A percentile compares a stretch with the other conserved stretches of the same genome.
Evolutionary conservation across 176 grass and related monocot genomes (phyloP).

Genomic region (Guadua angustifolia): DNA sequence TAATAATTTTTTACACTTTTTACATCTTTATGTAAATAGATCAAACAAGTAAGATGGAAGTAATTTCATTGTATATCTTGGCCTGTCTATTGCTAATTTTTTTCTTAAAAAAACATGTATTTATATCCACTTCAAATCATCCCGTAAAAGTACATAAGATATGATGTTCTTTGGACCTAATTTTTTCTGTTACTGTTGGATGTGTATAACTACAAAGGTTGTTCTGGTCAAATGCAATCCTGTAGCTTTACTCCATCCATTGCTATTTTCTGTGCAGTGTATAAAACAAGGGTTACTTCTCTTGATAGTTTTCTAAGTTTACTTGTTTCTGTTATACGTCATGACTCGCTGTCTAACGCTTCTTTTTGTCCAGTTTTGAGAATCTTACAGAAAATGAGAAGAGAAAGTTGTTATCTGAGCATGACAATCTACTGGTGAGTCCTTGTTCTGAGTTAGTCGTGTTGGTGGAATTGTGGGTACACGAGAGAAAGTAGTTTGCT

Average conservation of each 20-base stretch:
- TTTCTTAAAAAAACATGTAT: background rate
- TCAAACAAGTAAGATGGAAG: background rate
- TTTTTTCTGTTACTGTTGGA: background rate
- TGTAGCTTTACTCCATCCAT: background rate
- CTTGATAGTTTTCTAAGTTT: conserved; percentile 31
- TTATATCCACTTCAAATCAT: background rate
- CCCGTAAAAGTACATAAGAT: background rate
- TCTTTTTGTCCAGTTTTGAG: conserved; percentile 67
- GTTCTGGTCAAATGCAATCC: background rate
- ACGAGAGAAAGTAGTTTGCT: background rate
- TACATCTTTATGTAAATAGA: background rate
- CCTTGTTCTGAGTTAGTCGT: conserved; percentile 24
- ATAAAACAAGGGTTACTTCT: conserved; percentile 12
- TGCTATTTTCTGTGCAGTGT: background rate
- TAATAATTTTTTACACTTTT: background rate
- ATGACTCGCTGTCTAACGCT: conserved; percentile 4
- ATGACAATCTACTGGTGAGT: conserved; percentile 59
- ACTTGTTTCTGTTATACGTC: background rate
- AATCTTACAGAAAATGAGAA: conserved; percentile 51
- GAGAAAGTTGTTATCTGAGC: conserved; percentile 58
- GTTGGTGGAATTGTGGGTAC: conserved; percentile 7
- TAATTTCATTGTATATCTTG: background rate
- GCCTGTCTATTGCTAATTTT: background rate
- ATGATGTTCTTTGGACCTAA: background rate
- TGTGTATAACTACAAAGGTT: background rate